Evolutionary conservation across 305 asterid species (phyloP), one percentile per base, ranked within the genome.

Genomic region (Vinca major): DNA sequence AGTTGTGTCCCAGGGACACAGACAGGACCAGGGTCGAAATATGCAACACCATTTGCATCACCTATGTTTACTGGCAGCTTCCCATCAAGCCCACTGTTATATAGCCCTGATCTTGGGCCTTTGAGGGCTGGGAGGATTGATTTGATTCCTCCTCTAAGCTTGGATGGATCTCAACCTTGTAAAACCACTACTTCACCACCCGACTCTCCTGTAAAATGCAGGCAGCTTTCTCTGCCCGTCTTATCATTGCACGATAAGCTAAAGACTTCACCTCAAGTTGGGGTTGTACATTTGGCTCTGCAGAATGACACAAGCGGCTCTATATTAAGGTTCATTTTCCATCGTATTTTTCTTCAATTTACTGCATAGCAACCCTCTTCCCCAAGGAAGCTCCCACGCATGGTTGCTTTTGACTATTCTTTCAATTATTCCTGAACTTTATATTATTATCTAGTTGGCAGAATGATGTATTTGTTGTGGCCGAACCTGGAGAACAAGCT

Each of bases 51-150:
- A 51, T 93, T 87, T 74, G 69, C 92, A 2, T 94, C 99, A 53
- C 99, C 99, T 80, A 80, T 94, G 80, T 94, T 94, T 74, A 94
- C 99, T 50, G 99, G 99, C 73, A 89, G 99, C 86, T 94, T 91
- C 87, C 89, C 97, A n/a, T 88, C 99, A 40, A 89, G 86, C 75
- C 96, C 98, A 73, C 85, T 83, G 63, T 67, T 89, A 39, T 86
- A 84, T 82, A 91, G 98, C 84, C 98, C 99, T 48, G 93, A 85
- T 71, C 66, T 84, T 78, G 98, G 97, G 63, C 85, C 86, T 66
- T 90, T 76, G 55, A 86, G 90, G 70, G 81, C 63, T 74, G 95
- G 89, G 62, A 82, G 88, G 86, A 89, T 88, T 71, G 98, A 91
- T 76, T 84, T 86, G 73, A 96, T 89, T 72, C 96, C 99, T 65